Conservation (phyloP, 192 early-diverging fungal species). For the Phycomyces blakesleeanus region DNA sequence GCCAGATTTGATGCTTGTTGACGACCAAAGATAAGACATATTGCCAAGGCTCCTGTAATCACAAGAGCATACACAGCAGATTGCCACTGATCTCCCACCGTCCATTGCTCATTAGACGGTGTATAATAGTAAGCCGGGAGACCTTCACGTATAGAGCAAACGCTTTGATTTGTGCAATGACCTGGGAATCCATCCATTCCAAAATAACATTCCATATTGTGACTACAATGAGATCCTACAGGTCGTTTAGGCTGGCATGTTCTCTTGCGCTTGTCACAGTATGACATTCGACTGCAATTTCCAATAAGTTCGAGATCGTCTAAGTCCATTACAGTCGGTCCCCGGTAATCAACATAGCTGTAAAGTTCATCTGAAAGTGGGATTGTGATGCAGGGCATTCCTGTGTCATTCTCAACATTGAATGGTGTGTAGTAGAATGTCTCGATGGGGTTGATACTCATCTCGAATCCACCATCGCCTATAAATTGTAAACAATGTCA, state of each 20-base stretch:
- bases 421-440: constrained; percentile 21
- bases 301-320: constrained; percentile 29
- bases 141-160: constrained; percentile 25
- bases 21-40: constrained; percentile 20
- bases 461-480: constrained; percentile 25
- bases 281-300: constrained; percentile 32
- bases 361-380: constrained; percentile 23
- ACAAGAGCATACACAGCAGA: constrained; percentile 14
- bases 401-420: constrained; percentile 24
- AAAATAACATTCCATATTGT: constrained; percentile 31
- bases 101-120: constrained; percentile 14
- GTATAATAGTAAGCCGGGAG: constrained; percentile 12
- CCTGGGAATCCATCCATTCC: constrained; percentile 23
- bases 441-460: constrained; percentile 17
- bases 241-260: constrained; percentile 34
- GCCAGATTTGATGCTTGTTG: constrained; percentile 19
- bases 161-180: constrained; percentile 14
- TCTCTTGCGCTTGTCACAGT: constrained; percentile 24
- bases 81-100: constrained; percentile 29
- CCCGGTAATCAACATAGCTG: constrained; percentile 29
- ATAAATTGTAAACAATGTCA: background rate
- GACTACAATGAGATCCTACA: constrained; percentile 19
- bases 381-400: constrained; percentile 24
- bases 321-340: constrained; percentile 25
- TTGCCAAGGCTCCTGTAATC: constrained; percentile 21